These are phyloP conservation scores for Calonectria hongkongensis DNA, from an alignment of 2,329 filamentous ascomycete species.

Conservation along the genomic window DNA sequence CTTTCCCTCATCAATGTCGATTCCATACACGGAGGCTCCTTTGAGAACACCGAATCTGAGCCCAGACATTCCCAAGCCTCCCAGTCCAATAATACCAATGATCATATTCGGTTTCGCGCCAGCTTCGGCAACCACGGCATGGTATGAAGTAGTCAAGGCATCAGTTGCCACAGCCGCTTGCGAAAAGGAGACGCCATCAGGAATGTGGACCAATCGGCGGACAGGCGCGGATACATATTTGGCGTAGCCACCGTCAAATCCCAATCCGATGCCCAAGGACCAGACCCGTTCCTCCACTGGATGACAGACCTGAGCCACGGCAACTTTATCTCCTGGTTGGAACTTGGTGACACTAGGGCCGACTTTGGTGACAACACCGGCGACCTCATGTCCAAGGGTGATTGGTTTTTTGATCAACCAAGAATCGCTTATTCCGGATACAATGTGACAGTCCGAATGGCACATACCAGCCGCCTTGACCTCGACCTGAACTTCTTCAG, in stretches of 20 bases:
- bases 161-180: conserved; percentile 38
- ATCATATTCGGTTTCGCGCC: background rate
- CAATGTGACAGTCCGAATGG: conserved; percentile 35
- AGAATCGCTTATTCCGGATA: conserved; percentile 8
- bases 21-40: conserved; percentile 31
- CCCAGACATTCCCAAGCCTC: conserved; percentile 29
- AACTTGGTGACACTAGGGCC: background rate
- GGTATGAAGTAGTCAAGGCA: conserved; percentile 30
- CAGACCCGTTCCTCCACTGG: conserved; percentile 12
- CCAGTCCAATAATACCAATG: conserved; percentile 33
- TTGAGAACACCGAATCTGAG: conserved; percentile 11
- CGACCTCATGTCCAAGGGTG: conserved; percentile 35
- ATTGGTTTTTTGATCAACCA: conserved; percentile 25
- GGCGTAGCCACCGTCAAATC: conserved; percentile 37
- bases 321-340: conserved; percentile 25
- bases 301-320: conserved; percentile 23
- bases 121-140: conserved; percentile 15
- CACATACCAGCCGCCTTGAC: conserved; percentile 36
- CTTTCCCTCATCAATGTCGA: conserved; percentile 31
- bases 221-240: conserved; percentile 19
- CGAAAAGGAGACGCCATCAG: conserved; percentile 22
- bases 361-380: conserved; percentile 28
- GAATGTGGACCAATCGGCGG: conserved; percentile 13
- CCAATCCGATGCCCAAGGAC: conserved; percentile 20
- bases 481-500: conserved; percentile 6